Percentiles rank a stretch among this genome's conserved stretches.
phyloP scores from a whole-genome alignment of 2,329 filamentous ascomycete genomes.

The Alternaria ethzedia region DNA sequence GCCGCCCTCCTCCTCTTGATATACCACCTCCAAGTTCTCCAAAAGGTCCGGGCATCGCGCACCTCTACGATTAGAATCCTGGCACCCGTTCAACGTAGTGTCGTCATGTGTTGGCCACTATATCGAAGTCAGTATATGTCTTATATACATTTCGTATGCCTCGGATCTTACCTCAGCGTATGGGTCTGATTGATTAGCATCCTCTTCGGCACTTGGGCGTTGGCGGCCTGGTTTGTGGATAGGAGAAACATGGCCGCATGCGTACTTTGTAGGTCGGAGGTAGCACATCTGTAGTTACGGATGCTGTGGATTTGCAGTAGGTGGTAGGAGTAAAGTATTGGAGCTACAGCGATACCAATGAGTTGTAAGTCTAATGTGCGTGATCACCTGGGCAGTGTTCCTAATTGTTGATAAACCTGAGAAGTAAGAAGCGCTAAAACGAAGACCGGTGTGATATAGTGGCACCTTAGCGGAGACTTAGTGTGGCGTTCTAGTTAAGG shows the following conservation, averaged over 20 bases:
- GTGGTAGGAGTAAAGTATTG: not conserved
- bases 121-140: not conserved
- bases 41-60: conserved; percentile 5
- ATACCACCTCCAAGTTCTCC: not conserved
- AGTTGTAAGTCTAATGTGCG: not conserved
- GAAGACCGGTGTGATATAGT: not conserved
- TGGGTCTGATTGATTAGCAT: not conserved
- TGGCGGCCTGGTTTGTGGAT: conserved; percentile 4
- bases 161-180: not conserved
- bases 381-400: not conserved
- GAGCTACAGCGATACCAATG: not conserved
- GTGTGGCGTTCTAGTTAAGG: not conserved
- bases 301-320: not conserved
- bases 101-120: conserved; percentile 13
- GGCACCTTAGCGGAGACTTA: not conserved
- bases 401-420: not conserved
- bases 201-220: not conserved
- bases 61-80: conserved; percentile 7
- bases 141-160: not conserved
- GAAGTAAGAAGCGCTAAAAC: not conserved
- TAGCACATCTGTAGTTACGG: conserved; percentile 7
- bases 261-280: conserved; percentile 10
- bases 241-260: conserved; percentile 10
- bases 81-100: conserved; percentile 3
- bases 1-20: not conserved